Evolutionary conservation across 129 eudicot species (phyloP).

Genomic region (Scalesia atractyloides): DNA sequence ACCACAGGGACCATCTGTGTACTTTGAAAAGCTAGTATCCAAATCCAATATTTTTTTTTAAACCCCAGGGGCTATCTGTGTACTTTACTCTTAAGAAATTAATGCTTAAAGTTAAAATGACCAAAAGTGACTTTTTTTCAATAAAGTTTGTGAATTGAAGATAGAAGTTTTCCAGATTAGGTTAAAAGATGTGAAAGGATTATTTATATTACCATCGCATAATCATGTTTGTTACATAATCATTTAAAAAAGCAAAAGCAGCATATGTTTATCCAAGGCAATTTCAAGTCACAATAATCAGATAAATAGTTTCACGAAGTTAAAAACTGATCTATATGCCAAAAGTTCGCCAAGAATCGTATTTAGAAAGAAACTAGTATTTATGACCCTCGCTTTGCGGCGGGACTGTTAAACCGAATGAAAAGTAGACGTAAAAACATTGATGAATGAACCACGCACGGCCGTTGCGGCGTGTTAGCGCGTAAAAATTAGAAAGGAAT

Average conservation of each 20-base stretch:
- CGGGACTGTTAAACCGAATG: too few relatives aligned
- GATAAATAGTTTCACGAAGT: neutral
- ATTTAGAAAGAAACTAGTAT: neutral
- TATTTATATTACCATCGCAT: neutral
- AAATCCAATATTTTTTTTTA: too few relatives aligned
- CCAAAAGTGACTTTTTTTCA: neutral
- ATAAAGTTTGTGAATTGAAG: neutral
- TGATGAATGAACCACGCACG: too few relatives aligned
- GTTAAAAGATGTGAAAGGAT: neutral
- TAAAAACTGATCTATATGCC: slow-evolving; percentile 3
- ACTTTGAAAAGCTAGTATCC: too few relatives aligned
- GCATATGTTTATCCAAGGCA: neutral
- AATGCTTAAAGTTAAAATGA: neutral
- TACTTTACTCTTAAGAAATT: neutral
- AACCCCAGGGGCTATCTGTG: too few relatives aligned
- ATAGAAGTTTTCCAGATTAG: neutral
- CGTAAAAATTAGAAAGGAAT: too few relatives aligned
- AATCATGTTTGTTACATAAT: too few relatives aligned
- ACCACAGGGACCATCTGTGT: too few relatives aligned
- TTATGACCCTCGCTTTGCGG: too few relatives aligned
- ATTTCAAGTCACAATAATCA: neutral
- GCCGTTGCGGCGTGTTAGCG: too few relatives aligned
- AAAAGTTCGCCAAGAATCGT: neutral
- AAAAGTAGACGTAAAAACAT: too few relatives aligned
- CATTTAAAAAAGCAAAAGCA: neutral